Evolutionary conservation across 75 land plant species (phyloP).

Genomic region (Gnetum montanum): DNA sequence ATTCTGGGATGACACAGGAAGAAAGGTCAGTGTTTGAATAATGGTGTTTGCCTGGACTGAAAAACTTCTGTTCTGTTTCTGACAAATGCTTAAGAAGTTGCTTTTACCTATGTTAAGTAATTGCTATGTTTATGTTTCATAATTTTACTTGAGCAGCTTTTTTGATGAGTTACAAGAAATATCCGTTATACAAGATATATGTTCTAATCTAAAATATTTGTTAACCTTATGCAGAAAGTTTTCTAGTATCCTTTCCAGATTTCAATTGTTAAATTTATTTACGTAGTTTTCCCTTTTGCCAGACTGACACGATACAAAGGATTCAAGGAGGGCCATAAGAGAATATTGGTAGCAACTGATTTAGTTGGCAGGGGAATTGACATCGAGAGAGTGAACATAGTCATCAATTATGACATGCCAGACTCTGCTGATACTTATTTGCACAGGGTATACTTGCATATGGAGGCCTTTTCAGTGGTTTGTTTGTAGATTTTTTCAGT

Average conservation of each 20-base stretch:
- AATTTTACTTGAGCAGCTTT: too few species aligned
- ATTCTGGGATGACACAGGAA: slow-evolving; percentile 98
- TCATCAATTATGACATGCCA: slow-evolving; percentile 99
- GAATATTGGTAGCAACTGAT: slow-evolving; percentile 98
- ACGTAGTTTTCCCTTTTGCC: not conserved
- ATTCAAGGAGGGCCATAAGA: slow-evolving; percentile 95
- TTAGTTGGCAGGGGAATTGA: slow-evolving; percentile 97
- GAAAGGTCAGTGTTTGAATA: slow-evolving; percentile 63
- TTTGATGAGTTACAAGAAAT: too few species aligned
- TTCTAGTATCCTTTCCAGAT: not conserved
- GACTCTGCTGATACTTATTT: slow-evolving; percentile 98
- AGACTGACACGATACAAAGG: slow-evolving; percentile 92
- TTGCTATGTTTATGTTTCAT: too few species aligned
- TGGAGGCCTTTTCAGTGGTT: not conserved
- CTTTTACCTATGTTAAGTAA: too few species aligned
- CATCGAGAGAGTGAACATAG: slow-evolving; percentile 97
- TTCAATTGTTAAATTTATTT: not conserved
- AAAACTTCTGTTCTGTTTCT: too few species aligned
- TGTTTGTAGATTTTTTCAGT: not conserved
- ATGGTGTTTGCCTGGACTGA: too few species aligned
- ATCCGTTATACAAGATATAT: too few species aligned
- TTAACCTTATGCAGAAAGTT: too few species aligned
- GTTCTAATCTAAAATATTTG: too few species aligned
- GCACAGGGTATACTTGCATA: slow-evolving; percentile 84
- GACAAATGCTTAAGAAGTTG: too few species aligned